A percentile compares a stretch with the other conserved stretches of the same genome.
These are phyloP conservation scores for Colletotrichum navitas DNA, from an alignment of 2,329 filamentous ascomycete species.

Conservation along the genomic window DNA sequence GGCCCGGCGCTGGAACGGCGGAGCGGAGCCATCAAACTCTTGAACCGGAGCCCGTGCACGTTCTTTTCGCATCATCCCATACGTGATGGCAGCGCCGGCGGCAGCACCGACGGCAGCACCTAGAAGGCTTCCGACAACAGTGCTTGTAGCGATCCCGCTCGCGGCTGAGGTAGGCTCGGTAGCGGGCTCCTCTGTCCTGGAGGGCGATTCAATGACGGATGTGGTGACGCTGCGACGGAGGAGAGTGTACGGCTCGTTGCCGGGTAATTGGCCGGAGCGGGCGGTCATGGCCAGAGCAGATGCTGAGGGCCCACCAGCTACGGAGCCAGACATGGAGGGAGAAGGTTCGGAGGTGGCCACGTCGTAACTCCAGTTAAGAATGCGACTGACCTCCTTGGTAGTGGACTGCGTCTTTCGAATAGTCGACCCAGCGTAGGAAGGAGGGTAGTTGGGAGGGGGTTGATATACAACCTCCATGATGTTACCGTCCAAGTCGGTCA, in stretches of 20 bases:
- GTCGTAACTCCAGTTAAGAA: constrained; percentile 65
- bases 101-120: constrained; percentile 84
- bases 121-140: constrained; percentile 80
- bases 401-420: constrained; percentile 53
- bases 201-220: constrained; percentile 48
- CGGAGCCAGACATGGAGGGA: constrained; percentile 11
- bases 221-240: constrained; percentile 53
- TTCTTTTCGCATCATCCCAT: constrained; percentile 77
- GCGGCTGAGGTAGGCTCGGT: constrained; percentile 50
- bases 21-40: constrained; percentile 53
- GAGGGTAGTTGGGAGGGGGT: constrained; percentile 49
- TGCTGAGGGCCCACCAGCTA: constrained; percentile 9
- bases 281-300: constrained; percentile 43
- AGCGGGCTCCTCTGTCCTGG: constrained; percentile 24
- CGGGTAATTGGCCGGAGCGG: constrained; percentile 43
- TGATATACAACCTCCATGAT: constrained; percentile 82
- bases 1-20: constrained; percentile 57
- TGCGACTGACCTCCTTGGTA: constrained; percentile 56
- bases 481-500: constrained; percentile 86
- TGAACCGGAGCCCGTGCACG: constrained; percentile 55
- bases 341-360: constrained; percentile 49
- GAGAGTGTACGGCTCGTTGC: constrained; percentile 47
- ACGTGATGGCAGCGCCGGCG: constrained; percentile 71
- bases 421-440: constrained; percentile 52
- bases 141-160: constrained; percentile 59